Evolutionary conservation across 2,329 filamentous ascomycete species (phyloP).

Genomic region (Colletotrichum sansevieriae): DNA sequence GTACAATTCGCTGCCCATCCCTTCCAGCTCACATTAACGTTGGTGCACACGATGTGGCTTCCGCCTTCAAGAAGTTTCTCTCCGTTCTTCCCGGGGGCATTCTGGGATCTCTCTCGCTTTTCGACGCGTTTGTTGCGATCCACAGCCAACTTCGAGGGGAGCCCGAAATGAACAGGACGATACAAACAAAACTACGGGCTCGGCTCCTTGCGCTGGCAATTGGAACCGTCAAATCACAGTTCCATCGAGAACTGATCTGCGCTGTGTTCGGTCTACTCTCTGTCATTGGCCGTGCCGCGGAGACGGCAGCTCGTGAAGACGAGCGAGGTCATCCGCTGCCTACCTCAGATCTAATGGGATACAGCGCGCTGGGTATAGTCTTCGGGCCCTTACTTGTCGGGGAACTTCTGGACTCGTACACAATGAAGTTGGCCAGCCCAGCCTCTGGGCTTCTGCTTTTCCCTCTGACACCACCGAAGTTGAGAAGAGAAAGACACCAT

Average conservation of each 20-base stretch:
- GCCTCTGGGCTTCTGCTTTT: slow-evolving; percentile 57
- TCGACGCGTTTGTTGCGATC: slow-evolving; percentile 73
- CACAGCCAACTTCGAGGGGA: slow-evolving; percentile 67
- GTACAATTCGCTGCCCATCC: slow-evolving; percentile 70
- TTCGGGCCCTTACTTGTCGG: slow-evolving; percentile 75
- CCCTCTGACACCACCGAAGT: slow-evolving; percentile 58
- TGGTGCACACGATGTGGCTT: slow-evolving; percentile 74
- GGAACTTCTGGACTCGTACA: slow-evolving; percentile 66
- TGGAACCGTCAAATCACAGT: slow-evolving; percentile 69
- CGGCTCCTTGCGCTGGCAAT: slow-evolving; percentile 76
- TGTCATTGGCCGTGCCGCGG: slow-evolving; percentile 69
- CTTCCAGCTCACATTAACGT: slow-evolving; percentile 72
- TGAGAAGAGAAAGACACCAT: slow-evolving; percentile 55
- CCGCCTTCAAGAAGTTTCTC: slow-evolving; percentile 75
- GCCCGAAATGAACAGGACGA: slow-evolving; percentile 65
- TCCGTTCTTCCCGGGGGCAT: slow-evolving; percentile 74
- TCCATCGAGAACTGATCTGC: slow-evolving; percentile 73
- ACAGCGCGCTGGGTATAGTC: slow-evolving; percentile 71
- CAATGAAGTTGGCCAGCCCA: slow-evolving; percentile 59
- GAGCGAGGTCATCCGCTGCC: slow-evolving; percentile 64
- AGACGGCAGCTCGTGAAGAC: slow-evolving; percentile 66
- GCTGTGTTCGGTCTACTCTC: slow-evolving; percentile 76
- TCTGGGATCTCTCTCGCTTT: slow-evolving; percentile 71
- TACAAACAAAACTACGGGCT: slow-evolving; percentile 69
- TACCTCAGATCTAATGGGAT: slow-evolving; percentile 73